Conservation (phyloP, 306 rosid genomes). For the Trifolium repens region DNA sequence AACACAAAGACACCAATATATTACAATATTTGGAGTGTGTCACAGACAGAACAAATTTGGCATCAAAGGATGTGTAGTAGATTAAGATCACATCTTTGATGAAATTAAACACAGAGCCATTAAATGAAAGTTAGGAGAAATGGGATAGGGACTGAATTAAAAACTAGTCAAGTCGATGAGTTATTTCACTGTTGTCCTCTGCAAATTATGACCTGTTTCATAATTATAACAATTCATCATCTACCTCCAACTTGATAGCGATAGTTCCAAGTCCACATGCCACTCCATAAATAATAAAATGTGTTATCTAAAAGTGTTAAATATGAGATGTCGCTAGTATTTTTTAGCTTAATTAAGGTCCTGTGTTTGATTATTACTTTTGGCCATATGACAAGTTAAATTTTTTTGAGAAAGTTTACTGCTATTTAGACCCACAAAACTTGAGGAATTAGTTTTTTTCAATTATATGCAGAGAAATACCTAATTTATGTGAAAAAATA, state of each 20-base stretch:
- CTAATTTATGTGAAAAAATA: no score
- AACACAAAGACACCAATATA: no score
- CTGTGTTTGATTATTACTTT: no score
- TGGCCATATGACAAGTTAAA: no score
- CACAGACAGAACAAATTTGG: not conserved
- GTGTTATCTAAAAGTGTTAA: no score
- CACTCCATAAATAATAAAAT: not conserved
- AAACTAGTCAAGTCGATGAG: constrained; percentile 42
- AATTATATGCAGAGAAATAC: no score
- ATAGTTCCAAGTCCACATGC: constrained; percentile 38
- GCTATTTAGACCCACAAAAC: no score
- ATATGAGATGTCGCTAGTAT: no score
- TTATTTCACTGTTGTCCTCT: constrained; percentile 44
- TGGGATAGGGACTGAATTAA: constrained; percentile 18
- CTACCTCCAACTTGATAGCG: constrained; percentile 45
- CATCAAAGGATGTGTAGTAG: no score
- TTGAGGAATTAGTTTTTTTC: no score
- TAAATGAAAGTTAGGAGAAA: constrained; percentile 36
- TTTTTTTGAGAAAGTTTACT: no score
- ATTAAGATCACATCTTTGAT: not conserved
- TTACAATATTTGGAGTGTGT: not conserved
- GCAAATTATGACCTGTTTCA: constrained; percentile 46
- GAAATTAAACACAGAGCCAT: constrained; percentile 2
- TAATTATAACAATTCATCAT: constrained; percentile 36
- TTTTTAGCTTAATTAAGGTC: no score